Conservation (phyloP, 2,329 filamentous ascomycete genomes). For the Fusarium stilboides region DNA sequence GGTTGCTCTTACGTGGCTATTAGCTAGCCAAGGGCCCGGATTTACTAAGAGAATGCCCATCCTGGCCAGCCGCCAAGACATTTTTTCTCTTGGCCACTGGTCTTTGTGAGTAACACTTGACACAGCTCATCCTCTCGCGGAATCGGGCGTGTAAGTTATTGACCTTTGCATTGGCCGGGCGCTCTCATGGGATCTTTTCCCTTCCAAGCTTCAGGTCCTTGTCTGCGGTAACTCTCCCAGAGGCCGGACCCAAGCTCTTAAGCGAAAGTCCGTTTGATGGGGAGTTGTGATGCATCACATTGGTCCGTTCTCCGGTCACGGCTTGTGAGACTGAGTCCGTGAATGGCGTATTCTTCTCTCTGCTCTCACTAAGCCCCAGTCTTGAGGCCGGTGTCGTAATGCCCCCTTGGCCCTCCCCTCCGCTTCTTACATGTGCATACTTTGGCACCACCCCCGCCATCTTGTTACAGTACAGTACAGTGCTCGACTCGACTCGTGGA, state of each 20-base stretch:
- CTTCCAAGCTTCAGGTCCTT: conserved; percentile 25
- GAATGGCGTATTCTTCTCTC: not conserved
- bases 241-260: conserved; percentile 2
- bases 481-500: conserved; percentile 26
- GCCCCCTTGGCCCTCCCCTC: conserved; percentile 24
- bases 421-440: conserved; percentile 21
- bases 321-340: conserved; percentile 16
- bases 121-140: conserved; percentile 25
- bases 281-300: conserved; percentile 46
- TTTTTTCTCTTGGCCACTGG: conserved; percentile 30
- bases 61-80: conserved; percentile 40
- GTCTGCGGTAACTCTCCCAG: not conserved
- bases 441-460: conserved; percentile 38
- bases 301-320: conserved; percentile 31
- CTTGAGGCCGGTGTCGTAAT: conserved; percentile 28
- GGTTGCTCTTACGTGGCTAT: conserved; percentile 48
- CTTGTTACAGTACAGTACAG: not conserved
- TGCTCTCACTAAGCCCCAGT: conserved; percentile 16
- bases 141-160: conserved; percentile 27
- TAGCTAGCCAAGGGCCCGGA: conserved; percentile 39
- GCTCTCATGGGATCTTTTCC: conserved; percentile 2
- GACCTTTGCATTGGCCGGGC: conserved; percentile 36
- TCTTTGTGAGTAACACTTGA: conserved; percentile 10
- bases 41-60: conserved; percentile 49
- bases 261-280: conserved; percentile 30